Conservation (phyloP, 2,329 filamentous ascomycete genomes). For the Madurella mycetomatis region DNA sequence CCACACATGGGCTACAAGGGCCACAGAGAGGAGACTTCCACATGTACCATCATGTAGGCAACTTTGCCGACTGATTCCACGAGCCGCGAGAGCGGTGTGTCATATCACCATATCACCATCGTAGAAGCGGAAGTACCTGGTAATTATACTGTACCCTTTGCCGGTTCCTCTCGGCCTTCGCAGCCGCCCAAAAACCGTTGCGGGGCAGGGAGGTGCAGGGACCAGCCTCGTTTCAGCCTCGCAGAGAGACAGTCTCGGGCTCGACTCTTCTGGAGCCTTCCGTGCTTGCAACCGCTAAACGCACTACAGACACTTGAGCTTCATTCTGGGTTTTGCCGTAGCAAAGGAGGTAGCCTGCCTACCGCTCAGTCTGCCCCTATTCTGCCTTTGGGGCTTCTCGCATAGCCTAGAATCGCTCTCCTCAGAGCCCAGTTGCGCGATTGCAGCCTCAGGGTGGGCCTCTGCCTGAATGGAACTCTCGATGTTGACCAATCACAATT, state of each 20-base stretch:
- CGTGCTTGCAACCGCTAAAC: not conserved
- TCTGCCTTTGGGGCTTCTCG: not conserved
- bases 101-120: too few species aligned
- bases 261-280: conserved; percentile 22
- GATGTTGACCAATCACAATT: conserved; percentile 20
- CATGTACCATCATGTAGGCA: too few species aligned
- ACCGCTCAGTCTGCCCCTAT: not conserved
- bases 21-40: too few species aligned
- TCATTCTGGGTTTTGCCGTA: not conserved
- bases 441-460: conserved; percentile 21
- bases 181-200: not conserved
- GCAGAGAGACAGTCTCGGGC: conserved; percentile 11
- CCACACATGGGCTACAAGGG: too few species aligned
- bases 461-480: conserved; percentile 15
- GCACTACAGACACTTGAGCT: not conserved
- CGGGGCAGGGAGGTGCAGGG: conserved; percentile 11
- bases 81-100: too few species aligned
- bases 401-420: not conserved
- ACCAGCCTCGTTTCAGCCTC: conserved; percentile 28
- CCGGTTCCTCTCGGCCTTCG: too few species aligned
- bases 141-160: not conserved
- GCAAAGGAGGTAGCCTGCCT: not conserved
- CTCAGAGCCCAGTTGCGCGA: not conserved
- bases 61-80: too few species aligned
- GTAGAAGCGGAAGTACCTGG: too few species aligned